Conservation (phyloP, 495 filamentous ascomycete species). For the Penicillium bovifimosum region DNA sequence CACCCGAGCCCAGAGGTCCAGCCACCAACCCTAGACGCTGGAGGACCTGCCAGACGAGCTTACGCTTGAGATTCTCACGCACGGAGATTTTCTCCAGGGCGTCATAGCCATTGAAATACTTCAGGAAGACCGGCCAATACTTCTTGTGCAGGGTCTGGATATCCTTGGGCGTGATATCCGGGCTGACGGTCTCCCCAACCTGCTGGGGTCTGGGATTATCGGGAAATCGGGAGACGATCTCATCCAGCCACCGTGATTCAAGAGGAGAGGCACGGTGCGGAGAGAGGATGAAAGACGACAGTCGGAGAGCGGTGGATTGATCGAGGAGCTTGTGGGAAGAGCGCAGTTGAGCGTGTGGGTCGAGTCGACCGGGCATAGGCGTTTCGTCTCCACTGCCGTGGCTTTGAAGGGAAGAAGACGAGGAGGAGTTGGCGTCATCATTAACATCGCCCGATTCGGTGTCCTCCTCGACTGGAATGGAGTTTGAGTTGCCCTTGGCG, state of each 20-base stretch:
- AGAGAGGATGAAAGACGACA: conserved; percentile 43
- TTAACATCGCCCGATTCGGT: conserved; percentile 9
- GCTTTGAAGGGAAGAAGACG: conserved; percentile 39
- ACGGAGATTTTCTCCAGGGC: conserved; percentile 83
- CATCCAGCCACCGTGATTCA: conserved; percentile 68
- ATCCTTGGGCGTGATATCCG: conserved; percentile 26
- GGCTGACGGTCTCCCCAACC: conserved; percentile 3
- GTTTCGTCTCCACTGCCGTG: conserved; percentile 39
- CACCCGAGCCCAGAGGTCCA: conserved; percentile 27
- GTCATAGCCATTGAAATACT: conserved; percentile 83
- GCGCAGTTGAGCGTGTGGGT: conserved; percentile 25
- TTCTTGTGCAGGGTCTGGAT: conserved; percentile 49
- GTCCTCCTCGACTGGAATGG: conserved; percentile 16
- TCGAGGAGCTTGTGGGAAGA: conserved; percentile 37
- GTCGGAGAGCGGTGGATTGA: conserved; percentile 33
- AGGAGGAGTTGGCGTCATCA: conserved; percentile 32
- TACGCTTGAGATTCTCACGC: conserved; percentile 77
- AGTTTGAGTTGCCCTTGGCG: conserved; percentile 21
- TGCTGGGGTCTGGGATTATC: conserved; percentile 22
- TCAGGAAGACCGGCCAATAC: conserved; percentile 52
- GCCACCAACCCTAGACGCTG: conserved; percentile 33
- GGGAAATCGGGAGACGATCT: conserved; percentile 57
- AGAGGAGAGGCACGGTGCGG: conserved; percentile 52
- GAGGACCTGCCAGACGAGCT: conserved; percentile 66
- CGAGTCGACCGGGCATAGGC: conserved; percentile 28